These are phyloP conservation scores for Candida sphagnicola DNA, from an alignment of 805 yeast species.

Conservation along the genomic window DNA sequence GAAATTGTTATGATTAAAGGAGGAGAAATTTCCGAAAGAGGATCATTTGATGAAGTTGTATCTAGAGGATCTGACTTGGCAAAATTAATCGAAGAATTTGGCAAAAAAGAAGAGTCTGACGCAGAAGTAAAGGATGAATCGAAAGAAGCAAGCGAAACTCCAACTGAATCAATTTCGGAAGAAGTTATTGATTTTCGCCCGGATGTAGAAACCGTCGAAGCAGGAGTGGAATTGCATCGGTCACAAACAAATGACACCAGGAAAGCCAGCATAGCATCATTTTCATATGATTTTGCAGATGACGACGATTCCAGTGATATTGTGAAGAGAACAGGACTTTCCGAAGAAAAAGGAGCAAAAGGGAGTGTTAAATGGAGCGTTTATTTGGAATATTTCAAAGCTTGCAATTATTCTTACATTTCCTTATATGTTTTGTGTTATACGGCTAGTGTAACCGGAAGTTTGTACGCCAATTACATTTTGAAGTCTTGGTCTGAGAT, in stretches of 20 bases:
- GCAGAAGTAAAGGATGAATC: not conserved
- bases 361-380: slow-evolving; percentile 28
- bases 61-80: slow-evolving; percentile 1
- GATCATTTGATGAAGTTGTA: slow-evolving; percentile 45
- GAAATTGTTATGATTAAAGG: slow-evolving; percentile 25
- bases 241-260: slow-evolving; percentile 1
- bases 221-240: not conserved
- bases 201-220: not conserved
- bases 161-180: not conserved
- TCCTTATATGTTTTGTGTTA: slow-evolving; percentile 15
- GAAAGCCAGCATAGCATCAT: slow-evolving; percentile 3
- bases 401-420: slow-evolving; percentile 26
- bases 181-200: not conserved
- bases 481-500: slow-evolving; percentile 35
- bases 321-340: slow-evolving; percentile 14
- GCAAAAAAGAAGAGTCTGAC: not conserved
- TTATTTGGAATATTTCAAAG: slow-evolving; percentile 25
- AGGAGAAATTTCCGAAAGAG: slow-evolving; percentile 27
- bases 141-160: not conserved
- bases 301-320: slow-evolving; percentile 2
- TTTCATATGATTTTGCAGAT: slow-evolving; percentile 2
- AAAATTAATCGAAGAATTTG: slow-evolving; percentile 5
- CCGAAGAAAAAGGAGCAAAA: slow-evolving; percentile 23
- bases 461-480: slow-evolving; percentile 21
- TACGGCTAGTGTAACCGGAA: slow-evolving; percentile 5